Evolutionary conservation across 2,329 filamentous ascomycete genomes (phyloP), one percentile per base, ranked within the genome.

Genomic region (Aspergillus ochraceoroseus): DNA sequence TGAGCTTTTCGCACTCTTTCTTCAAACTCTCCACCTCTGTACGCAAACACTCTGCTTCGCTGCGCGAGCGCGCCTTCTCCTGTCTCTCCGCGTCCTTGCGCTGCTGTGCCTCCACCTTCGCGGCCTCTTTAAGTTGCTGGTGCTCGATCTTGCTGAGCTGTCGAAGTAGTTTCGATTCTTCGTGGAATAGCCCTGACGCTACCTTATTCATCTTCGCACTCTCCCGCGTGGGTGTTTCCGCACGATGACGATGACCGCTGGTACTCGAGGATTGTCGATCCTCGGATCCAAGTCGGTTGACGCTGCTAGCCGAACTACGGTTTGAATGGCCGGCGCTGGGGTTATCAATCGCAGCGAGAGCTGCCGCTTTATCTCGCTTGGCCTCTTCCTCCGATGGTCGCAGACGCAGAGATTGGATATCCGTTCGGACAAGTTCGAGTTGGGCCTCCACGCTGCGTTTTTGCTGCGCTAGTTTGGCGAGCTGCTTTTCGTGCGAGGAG

Each of bases 1-100:
- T 67, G 31, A 74, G 52, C 17, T 68, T 55, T 13, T 72, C 68
- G 7, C 70, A 63, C 51, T 74, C 76, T 32, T 69, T 63, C 44
- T 70, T 70, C 18, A 74, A 53, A 9, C 66, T 58, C 1, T 63
- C 59, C 6, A 77, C 54, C 41, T 72, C 70, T 25, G 67, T 66
- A 46, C 69, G 69, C 41, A 78, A 65, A 15, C 58, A 59, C 41
- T 73, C 70, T 38, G 70, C 66, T 48, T 70, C 65, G 8, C 64
- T 56, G 28, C 62, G 65, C 11, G 64, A 53, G n/a, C 59, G 60
- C 1, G 49, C 43, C 46, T 70, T 70, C 47, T 73, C 68, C 12
- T 68, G 67, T 32, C 70, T 70, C 18, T 63, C 59, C 4, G 53
- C 55, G 15, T 67, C 49, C 35, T 68, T 69, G 17, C 57, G 57